phyloP scores from a whole-genome alignment of 2,329 filamentous ascomycete species.

The Calonectria montana region DNA sequence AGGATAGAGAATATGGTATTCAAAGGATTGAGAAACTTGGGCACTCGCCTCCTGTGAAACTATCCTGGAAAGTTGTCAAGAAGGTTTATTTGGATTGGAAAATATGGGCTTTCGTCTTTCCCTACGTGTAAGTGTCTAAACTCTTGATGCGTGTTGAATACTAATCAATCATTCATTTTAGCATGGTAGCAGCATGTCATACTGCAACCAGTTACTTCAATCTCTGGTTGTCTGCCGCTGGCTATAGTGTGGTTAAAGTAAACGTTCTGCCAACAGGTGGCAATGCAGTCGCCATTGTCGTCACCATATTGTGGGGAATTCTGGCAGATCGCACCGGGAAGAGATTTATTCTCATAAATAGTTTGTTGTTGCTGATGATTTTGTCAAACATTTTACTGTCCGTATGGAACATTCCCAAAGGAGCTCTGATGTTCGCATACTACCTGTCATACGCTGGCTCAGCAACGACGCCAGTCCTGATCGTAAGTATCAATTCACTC shows the following conservation, averaged over 20 bases:
- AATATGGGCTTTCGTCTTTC: slow-evolving; percentile 4
- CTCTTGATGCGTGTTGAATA: too few relatives aligned
- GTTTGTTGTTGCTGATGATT: not conserved
- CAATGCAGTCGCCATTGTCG: slow-evolving; percentile 25
- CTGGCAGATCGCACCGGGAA: not conserved
- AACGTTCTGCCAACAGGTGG: slow-evolving; percentile 56
- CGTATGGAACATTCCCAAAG: slow-evolving; percentile 1
- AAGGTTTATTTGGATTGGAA: not conserved
- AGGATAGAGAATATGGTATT: not conserved
- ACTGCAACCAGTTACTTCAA: slow-evolving; percentile 44
- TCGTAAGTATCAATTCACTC: not conserved
- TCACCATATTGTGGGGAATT: slow-evolving; percentile 16
- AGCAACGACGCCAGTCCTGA: slow-evolving; percentile 1
- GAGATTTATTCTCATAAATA: not conserved
- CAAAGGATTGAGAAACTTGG: not conserved
- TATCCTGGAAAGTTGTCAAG: not conserved
- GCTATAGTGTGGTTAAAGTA: slow-evolving; percentile 50
- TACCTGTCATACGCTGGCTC: slow-evolving; percentile 1
- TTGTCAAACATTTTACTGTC: not conserved
- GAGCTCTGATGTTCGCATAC: not conserved
- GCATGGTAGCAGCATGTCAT: slow-evolving; percentile 20
- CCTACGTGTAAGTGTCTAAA: not conserved
- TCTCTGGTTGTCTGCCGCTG: slow-evolving; percentile 51
- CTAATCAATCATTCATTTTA: not conserved
- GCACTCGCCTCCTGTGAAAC: slow-evolving; percentile 14